A percentile compares a stretch with the other conserved stretches of the same genome.
Conservation (phyloP, 352 stramenopile genomes). For the Aphanomyces cochlioides region DNA sequence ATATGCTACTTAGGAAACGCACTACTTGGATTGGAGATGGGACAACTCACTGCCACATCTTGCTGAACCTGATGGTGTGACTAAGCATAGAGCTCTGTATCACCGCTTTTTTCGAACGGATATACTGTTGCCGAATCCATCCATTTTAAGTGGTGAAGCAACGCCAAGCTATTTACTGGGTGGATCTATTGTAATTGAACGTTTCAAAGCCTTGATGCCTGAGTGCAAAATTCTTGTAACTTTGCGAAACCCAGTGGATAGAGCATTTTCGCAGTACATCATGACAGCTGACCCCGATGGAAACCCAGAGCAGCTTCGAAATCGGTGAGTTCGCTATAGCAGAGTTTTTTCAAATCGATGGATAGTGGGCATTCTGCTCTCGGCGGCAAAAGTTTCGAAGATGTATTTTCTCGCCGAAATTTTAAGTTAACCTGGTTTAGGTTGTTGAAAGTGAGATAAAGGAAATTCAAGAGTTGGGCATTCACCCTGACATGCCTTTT, state of each 20-base stretch:
- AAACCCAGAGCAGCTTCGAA: constrained; percentile 69
- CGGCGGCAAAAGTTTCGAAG: constrained; percentile 56
- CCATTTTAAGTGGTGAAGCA: constrained; percentile 89
- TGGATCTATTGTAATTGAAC: constrained; percentile 61
- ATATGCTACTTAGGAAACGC: constrained; percentile 82
- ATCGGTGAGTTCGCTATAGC: constrained; percentile 36
- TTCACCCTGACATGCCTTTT: constrained; percentile 71
- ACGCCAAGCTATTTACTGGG: constrained; percentile 90
- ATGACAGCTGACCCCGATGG: constrained; percentile 80
- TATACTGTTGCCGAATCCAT: constrained; percentile 81
- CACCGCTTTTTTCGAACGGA: constrained; percentile 83
- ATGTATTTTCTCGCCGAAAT: constrained; percentile 30
- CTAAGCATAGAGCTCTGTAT: constrained; percentile 67
- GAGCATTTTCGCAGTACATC: constrained; percentile 86
- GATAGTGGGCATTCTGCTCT: constrained; percentile 57
- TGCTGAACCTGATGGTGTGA: constrained; percentile 49
- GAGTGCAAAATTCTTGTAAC: constrained; percentile 81
- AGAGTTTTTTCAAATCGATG: constrained; percentile 5
- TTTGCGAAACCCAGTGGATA: constrained; percentile 76
- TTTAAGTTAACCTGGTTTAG: background rate
- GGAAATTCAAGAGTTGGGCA: constrained; percentile 52
- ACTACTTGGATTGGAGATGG: constrained; percentile 99
- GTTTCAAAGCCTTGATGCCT: constrained; percentile 72
- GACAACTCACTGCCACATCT: constrained; percentile 62
- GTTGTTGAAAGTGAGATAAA: constrained; percentile 68